Conservation (phyloP, 2,329 filamentous ascomycete species). For the Cylindrodendrum hubeiense region DNA sequence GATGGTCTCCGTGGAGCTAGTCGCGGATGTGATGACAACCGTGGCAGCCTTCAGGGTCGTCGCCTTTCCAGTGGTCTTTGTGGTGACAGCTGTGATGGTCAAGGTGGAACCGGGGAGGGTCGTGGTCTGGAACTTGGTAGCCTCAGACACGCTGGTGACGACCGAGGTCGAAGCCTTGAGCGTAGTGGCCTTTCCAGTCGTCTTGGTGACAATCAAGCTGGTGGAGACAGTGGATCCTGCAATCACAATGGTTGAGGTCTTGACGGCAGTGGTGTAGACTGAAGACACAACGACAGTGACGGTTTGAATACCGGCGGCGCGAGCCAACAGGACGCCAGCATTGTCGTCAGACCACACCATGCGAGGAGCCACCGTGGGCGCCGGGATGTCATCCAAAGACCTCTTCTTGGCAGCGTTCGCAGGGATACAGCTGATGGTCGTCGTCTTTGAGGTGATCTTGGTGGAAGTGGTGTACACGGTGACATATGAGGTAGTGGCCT, state of each 20-base stretch:
- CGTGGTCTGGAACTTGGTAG: slow-evolving; percentile 16
- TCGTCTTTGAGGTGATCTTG: slow-evolving; percentile 34
- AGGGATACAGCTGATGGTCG: slow-evolving; percentile 37
- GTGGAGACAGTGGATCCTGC: slow-evolving; percentile 33
- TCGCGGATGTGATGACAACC: slow-evolving; percentile 27
- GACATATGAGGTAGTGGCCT: slow-evolving; percentile 37
- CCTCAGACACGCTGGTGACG: neutral
- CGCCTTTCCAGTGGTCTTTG: slow-evolving; percentile 36
- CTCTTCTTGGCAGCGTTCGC: slow-evolving; percentile 29
- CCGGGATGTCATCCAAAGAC: neutral
- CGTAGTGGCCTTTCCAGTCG: slow-evolving; percentile 37
- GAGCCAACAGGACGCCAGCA: neutral
- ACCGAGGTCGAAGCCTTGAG: slow-evolving; percentile 37
- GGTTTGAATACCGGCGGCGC: slow-evolving; percentile 6
- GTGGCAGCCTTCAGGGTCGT: slow-evolving; percentile 39
- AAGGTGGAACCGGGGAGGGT: slow-evolving; percentile 31
- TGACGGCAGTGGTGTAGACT: slow-evolving; percentile 6
- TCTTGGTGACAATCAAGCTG: slow-evolving; percentile 28
- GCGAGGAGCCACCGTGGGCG: neutral
- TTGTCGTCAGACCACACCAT: neutral
- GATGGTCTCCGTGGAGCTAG: slow-evolving; percentile 26
- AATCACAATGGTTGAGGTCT: slow-evolving; percentile 22
- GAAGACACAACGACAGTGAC: slow-evolving; percentile 14
- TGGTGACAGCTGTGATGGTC: slow-evolving; percentile 27
- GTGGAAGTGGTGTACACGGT: slow-evolving; percentile 38